phyloP scores from a whole-genome alignment of 2,329 filamentous ascomycete species.

The Botrytis squamosa region DNA sequence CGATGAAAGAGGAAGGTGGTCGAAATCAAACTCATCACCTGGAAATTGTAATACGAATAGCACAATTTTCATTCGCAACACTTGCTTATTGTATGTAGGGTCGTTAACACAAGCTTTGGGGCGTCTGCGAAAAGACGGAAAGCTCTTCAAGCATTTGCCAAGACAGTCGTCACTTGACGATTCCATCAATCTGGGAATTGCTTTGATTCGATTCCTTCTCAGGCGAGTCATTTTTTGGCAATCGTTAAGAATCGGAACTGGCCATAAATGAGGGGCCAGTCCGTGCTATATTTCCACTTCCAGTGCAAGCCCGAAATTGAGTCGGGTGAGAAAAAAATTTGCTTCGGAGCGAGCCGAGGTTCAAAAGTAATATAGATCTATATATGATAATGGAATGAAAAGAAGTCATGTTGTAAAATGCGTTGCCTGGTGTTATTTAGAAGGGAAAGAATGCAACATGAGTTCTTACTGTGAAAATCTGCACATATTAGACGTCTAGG shows the following conservation, averaged over 20 bases:
- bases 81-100: background rate
- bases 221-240: background rate
- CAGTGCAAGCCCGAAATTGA: background rate
- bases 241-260: background rate
- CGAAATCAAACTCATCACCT: background rate
- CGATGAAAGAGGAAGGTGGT: conserved; percentile 12
- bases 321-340: background rate
- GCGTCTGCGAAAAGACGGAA: background rate
- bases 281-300: background rate
- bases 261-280: background rate
- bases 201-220: background rate
- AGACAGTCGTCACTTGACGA: background rate
- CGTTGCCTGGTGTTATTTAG: background rate
- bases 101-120: conserved; percentile 11
- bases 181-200: background rate
- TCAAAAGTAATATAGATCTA: background rate
- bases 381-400: background rate
- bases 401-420: background rate
- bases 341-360: background rate
- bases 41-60: background rate
- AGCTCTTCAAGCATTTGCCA: conserved; percentile 1
- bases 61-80: background rate
- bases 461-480: background rate
- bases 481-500: background rate
- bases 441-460: background rate